Conservation (phyloP, 257 asterid genomes). For the Nicotiana attenuata region DNA sequence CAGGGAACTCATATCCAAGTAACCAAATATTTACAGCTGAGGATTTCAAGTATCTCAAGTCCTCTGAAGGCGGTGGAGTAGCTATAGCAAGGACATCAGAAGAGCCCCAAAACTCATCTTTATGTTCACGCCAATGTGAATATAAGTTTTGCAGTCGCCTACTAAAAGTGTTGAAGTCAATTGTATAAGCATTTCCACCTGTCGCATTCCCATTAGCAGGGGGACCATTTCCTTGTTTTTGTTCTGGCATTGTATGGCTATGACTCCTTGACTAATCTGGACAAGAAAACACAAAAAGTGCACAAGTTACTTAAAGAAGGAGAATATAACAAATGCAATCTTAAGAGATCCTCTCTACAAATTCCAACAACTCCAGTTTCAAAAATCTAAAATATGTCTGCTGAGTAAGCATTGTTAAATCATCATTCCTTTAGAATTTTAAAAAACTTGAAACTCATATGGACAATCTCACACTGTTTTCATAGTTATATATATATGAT, state of each 20-base stretch:
- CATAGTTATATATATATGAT: neutral
- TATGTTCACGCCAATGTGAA: constrained; percentile 43
- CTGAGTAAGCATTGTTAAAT: neutral
- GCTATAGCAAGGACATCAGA: constrained; percentile 40
- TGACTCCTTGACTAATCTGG: constrained; percentile 10
- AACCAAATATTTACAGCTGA: constrained; percentile 25
- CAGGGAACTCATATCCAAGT: constrained; percentile 27
- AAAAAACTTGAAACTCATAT: neutral
- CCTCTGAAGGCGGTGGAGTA: constrained; percentile 52
- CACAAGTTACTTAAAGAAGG: neutral
- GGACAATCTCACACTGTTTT: neutral
- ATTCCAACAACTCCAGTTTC: neutral
- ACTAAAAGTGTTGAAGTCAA: constrained; percentile 41
- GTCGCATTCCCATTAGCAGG: constrained; percentile 30
- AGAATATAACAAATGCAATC: neutral
- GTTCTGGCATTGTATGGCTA: constrained; percentile 39
- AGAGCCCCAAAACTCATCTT: constrained; percentile 45
- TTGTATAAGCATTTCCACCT: constrained; percentile 33
- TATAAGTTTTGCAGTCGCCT: constrained; percentile 36
- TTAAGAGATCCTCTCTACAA: neutral
- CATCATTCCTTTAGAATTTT: neutral
- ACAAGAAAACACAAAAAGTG: constrained; percentile 14
- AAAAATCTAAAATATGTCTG: neutral
- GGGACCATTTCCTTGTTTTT: constrained; percentile 29
- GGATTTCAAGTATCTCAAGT: constrained; percentile 42